Evolutionary conservation across 345 rosid genomes (phyloP).

Genomic region (Populus davidiana): DNA sequence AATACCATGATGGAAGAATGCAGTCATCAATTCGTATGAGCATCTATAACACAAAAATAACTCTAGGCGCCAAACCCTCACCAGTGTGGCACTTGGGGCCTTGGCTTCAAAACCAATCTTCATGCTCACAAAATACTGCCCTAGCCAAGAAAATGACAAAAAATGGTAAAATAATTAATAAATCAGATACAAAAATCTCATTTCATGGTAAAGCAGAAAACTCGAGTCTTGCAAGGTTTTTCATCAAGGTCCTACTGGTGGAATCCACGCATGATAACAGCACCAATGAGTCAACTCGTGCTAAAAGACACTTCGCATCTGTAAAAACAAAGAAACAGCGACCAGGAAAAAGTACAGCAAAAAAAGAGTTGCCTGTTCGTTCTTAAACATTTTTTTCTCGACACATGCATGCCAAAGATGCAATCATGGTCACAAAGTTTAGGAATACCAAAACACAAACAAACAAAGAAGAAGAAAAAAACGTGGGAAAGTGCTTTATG

Average conservation of each 20-base stretch:
- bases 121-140: slow-evolving; percentile 6
- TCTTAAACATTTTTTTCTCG: background rate
- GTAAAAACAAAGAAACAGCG: background rate
- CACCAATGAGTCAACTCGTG: background rate
- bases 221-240: slow-evolving; percentile 3
- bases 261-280: slow-evolving; percentile 3
- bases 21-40: background rate
- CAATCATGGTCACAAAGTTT: background rate
- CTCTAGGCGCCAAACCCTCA: slow-evolving; percentile 3
- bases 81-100: background rate
- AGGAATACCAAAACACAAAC: background rate
- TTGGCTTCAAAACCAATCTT: slow-evolving; percentile 4
- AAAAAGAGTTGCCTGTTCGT: background rate
- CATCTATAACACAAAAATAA: background rate
- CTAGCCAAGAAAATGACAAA: slow-evolving; percentile 9
- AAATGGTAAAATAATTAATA: background rate
- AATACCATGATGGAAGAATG: background rate
- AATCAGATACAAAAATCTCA: slow-evolving; percentile 1
- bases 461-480: too few species aligned
- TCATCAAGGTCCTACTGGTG: background rate
- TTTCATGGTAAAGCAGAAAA: slow-evolving; percentile 1
- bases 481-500: background rate
- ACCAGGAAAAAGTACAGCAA: background rate
- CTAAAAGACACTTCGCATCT: background rate
- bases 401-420: background rate